Percentiles rank a stretch among this genome's conserved stretches.
These are phyloP conservation scores for Rachicladosporium sp. DNA, from an alignment of 2,329 filamentous ascomycete species.

Conservation along the genomic window DNA sequence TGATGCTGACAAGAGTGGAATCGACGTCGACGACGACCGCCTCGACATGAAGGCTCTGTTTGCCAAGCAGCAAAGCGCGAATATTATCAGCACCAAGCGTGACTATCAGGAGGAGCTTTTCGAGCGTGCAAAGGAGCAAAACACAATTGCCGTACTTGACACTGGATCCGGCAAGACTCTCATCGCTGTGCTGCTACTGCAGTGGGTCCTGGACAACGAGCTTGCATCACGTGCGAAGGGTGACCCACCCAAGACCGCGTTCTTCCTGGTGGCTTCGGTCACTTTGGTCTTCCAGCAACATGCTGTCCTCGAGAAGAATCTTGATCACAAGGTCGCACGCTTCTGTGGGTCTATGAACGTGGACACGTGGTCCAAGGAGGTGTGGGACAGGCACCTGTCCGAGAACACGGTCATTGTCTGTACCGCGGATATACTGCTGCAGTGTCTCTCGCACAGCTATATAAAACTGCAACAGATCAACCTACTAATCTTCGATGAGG, in stretches of 20 bases:
- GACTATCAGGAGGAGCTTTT: slow-evolving; percentile 92
- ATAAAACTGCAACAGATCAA: slow-evolving; percentile 74
- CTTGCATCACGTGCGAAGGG: slow-evolving; percentile 54
- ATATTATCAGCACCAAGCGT: slow-evolving; percentile 63
- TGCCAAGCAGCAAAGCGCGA: slow-evolving; percentile 37
- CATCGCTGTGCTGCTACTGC: slow-evolving; percentile 79
- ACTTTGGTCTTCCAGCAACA: slow-evolving; percentile 84
- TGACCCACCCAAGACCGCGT: slow-evolving; percentile 53
- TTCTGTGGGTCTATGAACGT: slow-evolving; percentile 60
- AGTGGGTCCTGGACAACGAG: slow-evolving; percentile 64
- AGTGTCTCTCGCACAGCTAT: slow-evolving; percentile 67
- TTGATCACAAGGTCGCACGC: slow-evolving; percentile 61
- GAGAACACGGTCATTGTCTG: slow-evolving; percentile 79
- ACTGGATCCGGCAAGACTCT: slow-evolving; percentile 95
- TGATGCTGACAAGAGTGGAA: too few relatives aligned
- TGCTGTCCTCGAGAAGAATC: slow-evolving; percentile 66
- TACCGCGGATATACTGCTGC: slow-evolving; percentile 74
- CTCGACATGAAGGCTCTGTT: slow-evolving; percentile 43
- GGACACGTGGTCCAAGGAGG: slow-evolving; percentile 47
- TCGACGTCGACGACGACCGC: slow-evolving; percentile 25
- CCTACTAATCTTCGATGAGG: slow-evolving; percentile 87
- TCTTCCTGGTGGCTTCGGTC: slow-evolving; percentile 82
- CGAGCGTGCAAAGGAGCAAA: slow-evolving; percentile 69
- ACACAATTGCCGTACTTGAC: slow-evolving; percentile 85
- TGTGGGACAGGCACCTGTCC: slow-evolving; percentile 46